Evolutionary conservation across 2,329 filamentous ascomycete genomes (phyloP), one percentile per base, ranked within the genome.

Genomic region (Pseudonectria foliicola): DNA sequence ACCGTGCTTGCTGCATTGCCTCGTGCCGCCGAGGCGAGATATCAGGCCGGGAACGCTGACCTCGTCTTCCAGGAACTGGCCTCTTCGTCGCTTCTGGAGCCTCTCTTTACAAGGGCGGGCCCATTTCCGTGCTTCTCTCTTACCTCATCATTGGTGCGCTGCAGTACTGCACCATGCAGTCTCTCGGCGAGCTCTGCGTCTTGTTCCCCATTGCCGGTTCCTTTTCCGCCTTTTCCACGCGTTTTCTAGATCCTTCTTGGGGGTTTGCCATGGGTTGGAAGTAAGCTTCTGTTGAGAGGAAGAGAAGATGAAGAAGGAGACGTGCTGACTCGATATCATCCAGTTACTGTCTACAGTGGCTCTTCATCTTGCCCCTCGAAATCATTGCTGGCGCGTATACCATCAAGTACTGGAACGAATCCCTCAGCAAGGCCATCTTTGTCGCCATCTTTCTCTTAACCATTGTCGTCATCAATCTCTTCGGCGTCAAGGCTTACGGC

Each of bases 261-360:
- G 88, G 88, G 0, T 94, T 94, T 54, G 85, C 87, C 16, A 93
- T 95, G 86, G 88, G 87, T 7, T 94, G 87, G 87, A 94, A 93
- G 72, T 85, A 59, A 59, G 76, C 1, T 5, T 21, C 7, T 18
- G 24, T 27, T n/a, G n/a, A n/a, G n/a, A n/a, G n/a, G n/a, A n/a
- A n/a, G n/a, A n/a, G n/a, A n/a, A n/a, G n/a, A 24, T 31, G 37
- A 39, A 15, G 13, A 11, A 21, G 18, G 18, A 21, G 18, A 21
- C 8, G 8, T 21, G 5, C 18, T 8, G 8, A 8, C 5, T 40
- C 43, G 8, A 35, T 31, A 8, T 4, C 27, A 25, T 4, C 2
- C 46, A 85, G 80, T 53, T 93, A 95, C 56, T 86, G 85, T 4
- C 60, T 95, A 37, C 85, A 93, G 62, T 95, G 89, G 89, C 71